These are phyloP conservation scores for Thamnidium elegans DNA, from an alignment of 192 early-diverging fungal genomes.

Conservation along the genomic window DNA sequence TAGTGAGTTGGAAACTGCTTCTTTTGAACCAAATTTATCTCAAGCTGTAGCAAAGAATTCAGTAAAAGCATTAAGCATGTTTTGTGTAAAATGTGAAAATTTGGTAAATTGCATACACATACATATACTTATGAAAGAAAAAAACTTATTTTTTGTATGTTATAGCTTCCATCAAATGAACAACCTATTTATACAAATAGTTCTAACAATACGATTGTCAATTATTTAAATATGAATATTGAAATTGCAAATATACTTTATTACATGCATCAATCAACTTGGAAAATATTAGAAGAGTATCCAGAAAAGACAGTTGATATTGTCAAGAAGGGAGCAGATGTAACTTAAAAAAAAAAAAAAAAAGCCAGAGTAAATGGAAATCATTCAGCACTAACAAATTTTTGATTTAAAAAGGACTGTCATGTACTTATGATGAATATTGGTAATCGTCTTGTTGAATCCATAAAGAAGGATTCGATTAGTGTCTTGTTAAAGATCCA, in stretches of 20 bases:
- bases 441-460: conserved; percentile 48
- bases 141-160: conserved; percentile 15
- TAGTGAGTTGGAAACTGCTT: conserved; percentile 64
- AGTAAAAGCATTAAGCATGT: conserved; percentile 58
- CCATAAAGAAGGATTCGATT: conserved; percentile 55
- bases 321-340: conserved; percentile 49
- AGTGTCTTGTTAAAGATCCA: conserved; percentile 58
- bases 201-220: conserved; percentile 24
- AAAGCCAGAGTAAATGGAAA: background rate
- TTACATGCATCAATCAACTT: conserved; percentile 57
- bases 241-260: conserved; percentile 62
- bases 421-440: conserved; percentile 51
- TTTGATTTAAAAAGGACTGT: conserved; percentile 38
- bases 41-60: conserved; percentile 53
- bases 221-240: conserved; percentile 52
- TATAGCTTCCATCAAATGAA: conserved; percentile 20
- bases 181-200: conserved; percentile 35
- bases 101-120: conserved; percentile 37
- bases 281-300: conserved; percentile 58
- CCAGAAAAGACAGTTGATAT: conserved; percentile 47
- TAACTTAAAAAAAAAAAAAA: conserved; percentile 21
- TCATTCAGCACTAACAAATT: background rate
- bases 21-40: conserved; percentile 57
- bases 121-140: background rate
- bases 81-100: conserved; percentile 52